Evolutionary conservation across 305 asterid species (phyloP), one percentile per base, ranked within the genome.

Genomic region (Plantago lanceolata): DNA sequence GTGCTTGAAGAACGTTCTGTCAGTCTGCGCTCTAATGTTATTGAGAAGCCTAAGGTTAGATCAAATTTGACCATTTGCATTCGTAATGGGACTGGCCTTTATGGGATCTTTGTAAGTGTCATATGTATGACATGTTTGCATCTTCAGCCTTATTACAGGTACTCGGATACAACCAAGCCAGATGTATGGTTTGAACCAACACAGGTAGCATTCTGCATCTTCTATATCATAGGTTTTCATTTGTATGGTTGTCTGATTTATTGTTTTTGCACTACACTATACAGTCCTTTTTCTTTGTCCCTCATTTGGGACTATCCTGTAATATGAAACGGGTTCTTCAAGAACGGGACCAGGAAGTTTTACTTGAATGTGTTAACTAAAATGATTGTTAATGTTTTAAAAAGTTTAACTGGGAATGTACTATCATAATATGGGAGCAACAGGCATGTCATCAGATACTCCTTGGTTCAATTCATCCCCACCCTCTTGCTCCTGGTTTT

Each of bases 131-230:
- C 66, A 57, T 66, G 35, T 51, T 40, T 62, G 57, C 68, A 16
- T 80, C 59, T 72, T 61, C 94, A 93, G 95, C 71, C 95, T 59
- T 94, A 86, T 79, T 94, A 82, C 77, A 85, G 96, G 72, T 86
- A 79, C 74, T 71, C 90, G 3, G 99, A 86, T 68, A 71, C 81
- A 50, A 64, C 81, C 65, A 77, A 74, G 71, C 97, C 99, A 57
- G 97, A 94, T 81, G 95, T 94, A 59, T 94, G 99, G 99, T 94
- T 90, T 76, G 99, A 94, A 75, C 88, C 97, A 45, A 71, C 83
- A 17, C 93, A 90, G 97, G 99, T 94, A 33, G 40, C 40, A 33
- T 33, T 6, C 8, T 6, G 40, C 8, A 33, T 33, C 40, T 33
- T 33, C 11, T 33, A 5, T 33, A 5, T 33, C 40, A 5, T 33